Percentiles rank a stretch among this genome's conserved stretches.
Conservation (phyloP, 768 basidiomycete genomes). For the Tulasnella sp. region DNA sequence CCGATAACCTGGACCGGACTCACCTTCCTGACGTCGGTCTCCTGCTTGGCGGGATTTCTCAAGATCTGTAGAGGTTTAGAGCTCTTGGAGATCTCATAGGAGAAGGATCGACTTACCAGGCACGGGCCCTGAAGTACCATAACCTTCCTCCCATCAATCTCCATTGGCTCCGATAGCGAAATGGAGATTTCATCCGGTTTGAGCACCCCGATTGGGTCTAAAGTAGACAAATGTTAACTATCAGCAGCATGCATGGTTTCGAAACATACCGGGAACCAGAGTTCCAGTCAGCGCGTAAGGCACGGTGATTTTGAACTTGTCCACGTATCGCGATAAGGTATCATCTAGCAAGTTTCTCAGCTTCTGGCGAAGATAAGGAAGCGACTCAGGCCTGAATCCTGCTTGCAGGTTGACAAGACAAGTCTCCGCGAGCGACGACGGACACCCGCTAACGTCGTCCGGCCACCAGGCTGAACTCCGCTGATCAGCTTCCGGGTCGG, state of each 20-base stretch:
- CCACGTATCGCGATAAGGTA: neutral
- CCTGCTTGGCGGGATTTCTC: constrained; percentile 14
- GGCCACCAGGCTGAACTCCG: constrained; percentile 14
- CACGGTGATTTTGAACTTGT: constrained; percentile 1
- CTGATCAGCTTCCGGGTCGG: neutral
- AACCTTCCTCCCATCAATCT: neutral
- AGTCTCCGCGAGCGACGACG: neutral
- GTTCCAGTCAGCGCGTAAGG: neutral
- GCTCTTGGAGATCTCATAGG: neutral
- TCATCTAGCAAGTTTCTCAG: neutral
- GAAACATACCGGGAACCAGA: constrained; percentile 10
- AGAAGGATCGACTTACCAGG: neutral
- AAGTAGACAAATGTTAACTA: neutral
- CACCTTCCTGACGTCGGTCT: constrained; percentile 12
- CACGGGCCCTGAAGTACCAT: neutral
- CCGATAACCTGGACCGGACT: neutral
- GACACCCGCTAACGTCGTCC: neutral
- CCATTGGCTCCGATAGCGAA: neutral
- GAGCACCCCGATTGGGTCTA: neutral
- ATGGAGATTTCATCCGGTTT: constrained; percentile 11
- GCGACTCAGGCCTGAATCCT: constrained; percentile 6
- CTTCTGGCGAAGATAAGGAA: neutral
- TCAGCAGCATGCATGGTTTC: neutral
- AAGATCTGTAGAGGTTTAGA: neutral
- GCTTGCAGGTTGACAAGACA: neutral